Percentiles rank a stretch among this genome's conserved stretches.
Conservation (phyloP, 495 filamentous ascomycete genomes). For the Penicillium lividum region DNA sequence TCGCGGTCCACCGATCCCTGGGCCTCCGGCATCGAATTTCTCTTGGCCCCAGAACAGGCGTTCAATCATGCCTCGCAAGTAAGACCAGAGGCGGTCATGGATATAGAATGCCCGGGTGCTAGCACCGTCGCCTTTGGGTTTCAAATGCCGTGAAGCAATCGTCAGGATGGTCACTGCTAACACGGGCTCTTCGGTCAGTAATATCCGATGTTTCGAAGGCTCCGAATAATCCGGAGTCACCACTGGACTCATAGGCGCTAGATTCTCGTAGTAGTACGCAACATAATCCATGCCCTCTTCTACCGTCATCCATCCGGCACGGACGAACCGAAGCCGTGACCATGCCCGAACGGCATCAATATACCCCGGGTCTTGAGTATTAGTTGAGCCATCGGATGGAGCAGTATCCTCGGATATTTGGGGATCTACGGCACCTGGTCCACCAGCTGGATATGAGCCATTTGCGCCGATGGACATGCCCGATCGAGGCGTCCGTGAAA, state of each 20-base stretch:
- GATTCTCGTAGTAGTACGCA: conserved; percentile 88
- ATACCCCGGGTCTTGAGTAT: conserved; percentile 36
- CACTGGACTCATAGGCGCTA: conserved; percentile 89
- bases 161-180: conserved; percentile 87
- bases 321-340: conserved; percentile 88
- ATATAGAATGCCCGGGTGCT: conserved; percentile 85
- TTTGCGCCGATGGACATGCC: conserved; percentile 31
- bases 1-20: conserved; percentile 67
- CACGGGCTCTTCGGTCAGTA: conserved; percentile 89
- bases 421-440: conserved; percentile 31
- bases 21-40: conserved; percentile 85
- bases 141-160: conserved; percentile 82
- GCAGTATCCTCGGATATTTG: conserved; percentile 33
- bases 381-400: conserved; percentile 27
- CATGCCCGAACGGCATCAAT: conserved; percentile 78
- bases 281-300: conserved; percentile 91
- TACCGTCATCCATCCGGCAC: conserved; percentile 94
- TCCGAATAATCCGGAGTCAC: conserved; percentile 80
- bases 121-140: conserved; percentile 76
- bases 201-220: conserved; percentile 67
- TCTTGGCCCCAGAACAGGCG: conserved; percentile 94
- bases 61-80: conserved; percentile 90
- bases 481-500: conserved; percentile 37
- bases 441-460: conserved; percentile 32
- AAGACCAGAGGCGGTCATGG: conserved; percentile 94